Percentiles rank a stretch among this genome's conserved stretches.
These are phyloP conservation scores for Aspergillus fijiensis DNA, from an alignment of 2,329 filamentous ascomycete species.

Conservation along the genomic window DNA sequence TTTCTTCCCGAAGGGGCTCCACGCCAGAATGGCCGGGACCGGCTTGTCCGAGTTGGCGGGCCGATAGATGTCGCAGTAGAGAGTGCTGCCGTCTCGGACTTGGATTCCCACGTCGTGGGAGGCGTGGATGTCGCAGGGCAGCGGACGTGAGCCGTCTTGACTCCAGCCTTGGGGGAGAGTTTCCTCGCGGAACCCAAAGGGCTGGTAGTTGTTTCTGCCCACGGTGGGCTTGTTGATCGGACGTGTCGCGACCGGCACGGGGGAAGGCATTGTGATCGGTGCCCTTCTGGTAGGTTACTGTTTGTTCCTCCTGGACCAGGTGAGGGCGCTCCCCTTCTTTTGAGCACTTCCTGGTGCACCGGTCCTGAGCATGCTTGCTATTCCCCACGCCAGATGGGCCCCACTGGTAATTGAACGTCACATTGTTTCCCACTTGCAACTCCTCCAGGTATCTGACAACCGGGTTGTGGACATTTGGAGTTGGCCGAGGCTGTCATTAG, in stretches of 20 bases:
- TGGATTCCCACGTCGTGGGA: slow-evolving; percentile 5
- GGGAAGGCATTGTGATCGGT: slow-evolving; percentile 2
- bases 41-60: not conserved
- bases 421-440: no score
- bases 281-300: no score
- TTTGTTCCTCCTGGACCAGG: not conserved
- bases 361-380: not conserved
- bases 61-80: slow-evolving; percentile 7
- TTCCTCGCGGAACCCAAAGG: slow-evolving; percentile 1
- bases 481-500: no score
- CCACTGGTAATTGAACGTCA: no score
- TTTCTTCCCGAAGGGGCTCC: slow-evolving; percentile 3
- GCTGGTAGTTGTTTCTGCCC: slow-evolving; percentile 7
- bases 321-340: not conserved
- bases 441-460: no score
- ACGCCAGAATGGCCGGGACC: slow-evolving; percentile 1
- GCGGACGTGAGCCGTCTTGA: slow-evolving; percentile 2
- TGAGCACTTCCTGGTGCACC: not conserved
- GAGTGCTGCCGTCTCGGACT: slow-evolving; percentile 2
- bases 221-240: slow-evolving; percentile 6
- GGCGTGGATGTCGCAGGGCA: slow-evolving; percentile 1
- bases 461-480: not conserved
- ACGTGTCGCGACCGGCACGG: slow-evolving; percentile 2
- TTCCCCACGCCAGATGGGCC: not conserved
- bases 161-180: slow-evolving; percentile 1